Evolutionary conservation across 148 eudicot species (phyloP).

Genomic region (Chenopodium suecicum): DNA sequence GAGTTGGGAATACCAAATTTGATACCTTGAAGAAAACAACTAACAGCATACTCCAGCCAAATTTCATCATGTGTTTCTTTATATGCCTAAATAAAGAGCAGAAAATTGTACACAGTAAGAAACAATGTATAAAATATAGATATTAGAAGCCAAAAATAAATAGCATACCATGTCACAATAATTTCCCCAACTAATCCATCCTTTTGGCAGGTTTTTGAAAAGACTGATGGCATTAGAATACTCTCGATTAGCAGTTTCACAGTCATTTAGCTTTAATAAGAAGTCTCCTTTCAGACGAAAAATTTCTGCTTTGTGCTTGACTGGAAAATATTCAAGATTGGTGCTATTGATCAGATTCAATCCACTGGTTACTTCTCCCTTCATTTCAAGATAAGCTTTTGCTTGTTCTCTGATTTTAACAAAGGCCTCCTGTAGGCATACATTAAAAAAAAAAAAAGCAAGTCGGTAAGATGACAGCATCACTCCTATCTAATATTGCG

Average conservation of each 20-base stretch:
- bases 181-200: conserved; percentile 99
- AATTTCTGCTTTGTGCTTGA: conserved; percentile 91
- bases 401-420: conserved; percentile 96
- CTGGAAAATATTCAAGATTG: conserved; percentile 92
- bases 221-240: conserved; percentile 87
- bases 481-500: not conserved
- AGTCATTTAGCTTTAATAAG: conserved; percentile 76
- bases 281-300: conserved; percentile 90
- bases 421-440: conserved; percentile 81
- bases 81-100: conserved; percentile 57
- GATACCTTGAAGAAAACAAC: conserved; percentile 97
- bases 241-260: conserved; percentile 91
- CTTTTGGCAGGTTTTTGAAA: conserved; percentile 88
- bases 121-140: not conserved
- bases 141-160: not conserved
- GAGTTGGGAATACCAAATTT: conserved; percentile 92
- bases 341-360: conserved; percentile 87
- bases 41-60: conserved; percentile 96
- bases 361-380: conserved; percentile 87
- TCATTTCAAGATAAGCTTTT: conserved; percentile 94
- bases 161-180: conserved; percentile 88
- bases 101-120: not conserved
- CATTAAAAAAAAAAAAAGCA: conserved; percentile 6
- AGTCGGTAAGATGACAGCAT: conserved; percentile 19
- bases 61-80: conserved; percentile 89